A percentile compares a stretch with the other conserved stretches of the same genome.
Evolutionary conservation across 352 stramenopile species (phyloP).

Genomic region (Halophytophthora polymorphica): DNA sequence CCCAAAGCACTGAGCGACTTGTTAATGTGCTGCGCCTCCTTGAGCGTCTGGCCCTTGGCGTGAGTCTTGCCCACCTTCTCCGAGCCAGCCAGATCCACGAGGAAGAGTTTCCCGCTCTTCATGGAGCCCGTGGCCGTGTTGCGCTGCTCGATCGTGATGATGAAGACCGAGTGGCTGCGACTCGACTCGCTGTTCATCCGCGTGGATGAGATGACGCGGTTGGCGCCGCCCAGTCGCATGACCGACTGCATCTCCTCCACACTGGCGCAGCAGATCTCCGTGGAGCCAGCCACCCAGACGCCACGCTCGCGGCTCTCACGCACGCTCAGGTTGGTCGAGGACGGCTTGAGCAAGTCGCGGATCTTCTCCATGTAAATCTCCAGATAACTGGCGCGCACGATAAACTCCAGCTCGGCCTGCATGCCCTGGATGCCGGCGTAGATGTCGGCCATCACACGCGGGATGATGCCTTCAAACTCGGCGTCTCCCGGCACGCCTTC

Average conservation of each 20-base stretch:
- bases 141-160: conserved; percentile 93
- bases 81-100: conserved; percentile 76
- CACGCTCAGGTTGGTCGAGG: conserved; percentile 55
- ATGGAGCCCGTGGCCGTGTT: conserved; percentile 60
- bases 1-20: conserved; percentile 87
- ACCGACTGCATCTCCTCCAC: conserved; percentile 76
- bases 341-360: conserved; percentile 89
- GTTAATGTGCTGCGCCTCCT: conserved; percentile 90
- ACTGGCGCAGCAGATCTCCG: conserved; percentile 55
- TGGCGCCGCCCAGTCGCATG: conserved; percentile 91
- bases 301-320: conserved; percentile 59
- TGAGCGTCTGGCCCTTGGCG: conserved; percentile 90
- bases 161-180: conserved; percentile 95
- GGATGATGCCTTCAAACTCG: conserved; percentile 72
- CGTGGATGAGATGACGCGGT: conserved; percentile 86
- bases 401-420: conserved; percentile 85
- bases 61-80: conserved; percentile 78
- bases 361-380: conserved; percentile 99
- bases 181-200: conserved; percentile 90
- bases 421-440: conserved; percentile 69
- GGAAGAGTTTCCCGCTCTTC: conserved; percentile 91
- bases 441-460: conserved; percentile 69
- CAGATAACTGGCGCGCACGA: conserved; percentile 96
- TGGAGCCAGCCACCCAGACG: conserved; percentile 62
- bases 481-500: conserved; percentile 60